A percentile compares a stretch with the other conserved stretches of the same genome.
phyloP scores from a whole-genome alignment of 306 rosid genomes.

The Rosa rugosa region DNA sequence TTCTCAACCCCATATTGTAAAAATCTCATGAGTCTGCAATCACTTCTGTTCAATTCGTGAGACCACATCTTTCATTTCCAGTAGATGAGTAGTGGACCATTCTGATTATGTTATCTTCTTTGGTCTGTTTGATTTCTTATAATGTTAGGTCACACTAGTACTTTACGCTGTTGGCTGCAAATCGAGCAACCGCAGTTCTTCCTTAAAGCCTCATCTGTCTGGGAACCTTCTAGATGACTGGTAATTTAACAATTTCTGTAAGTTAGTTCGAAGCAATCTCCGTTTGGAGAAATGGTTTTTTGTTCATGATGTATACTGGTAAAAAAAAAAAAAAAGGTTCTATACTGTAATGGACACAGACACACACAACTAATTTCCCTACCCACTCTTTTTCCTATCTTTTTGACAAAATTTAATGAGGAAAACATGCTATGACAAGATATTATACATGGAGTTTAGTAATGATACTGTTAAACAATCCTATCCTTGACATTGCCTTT shows the following conservation, averaged over 20 bases:
- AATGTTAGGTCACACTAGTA: conserved; percentile 59
- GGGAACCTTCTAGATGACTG: conserved; percentile 78
- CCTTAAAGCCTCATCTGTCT: conserved; percentile 70
- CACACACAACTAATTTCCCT: not conserved
- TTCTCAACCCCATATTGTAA: not conserved
- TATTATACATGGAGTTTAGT: not conserved
- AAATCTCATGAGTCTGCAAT: not conserved
- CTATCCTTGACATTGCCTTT: not conserved
- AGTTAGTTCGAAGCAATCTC: conserved; percentile 17
- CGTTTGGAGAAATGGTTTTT: not conserved
- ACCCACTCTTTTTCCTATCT: not conserved
- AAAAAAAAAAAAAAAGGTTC: not conserved
- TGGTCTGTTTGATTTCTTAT: conserved; percentile 24
- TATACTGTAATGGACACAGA: not conserved
- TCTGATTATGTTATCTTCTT: not conserved
- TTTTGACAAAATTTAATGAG: not conserved
- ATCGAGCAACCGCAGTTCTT: conserved; percentile 65
- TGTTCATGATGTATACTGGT: not conserved
- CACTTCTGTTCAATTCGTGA: not conserved
- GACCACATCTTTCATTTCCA: not conserved
- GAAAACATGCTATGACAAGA: not conserved
- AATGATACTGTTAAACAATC: not conserved
- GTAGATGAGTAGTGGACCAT: not conserved
- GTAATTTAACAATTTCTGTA: conserved; percentile 42
- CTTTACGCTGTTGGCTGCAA: conserved; percentile 69